Percentiles rank a stretch among this genome's conserved stretches.
Conservation (phyloP, 2,329 filamentous ascomycete species). For the Pochonia chlamydosporia region DNA sequence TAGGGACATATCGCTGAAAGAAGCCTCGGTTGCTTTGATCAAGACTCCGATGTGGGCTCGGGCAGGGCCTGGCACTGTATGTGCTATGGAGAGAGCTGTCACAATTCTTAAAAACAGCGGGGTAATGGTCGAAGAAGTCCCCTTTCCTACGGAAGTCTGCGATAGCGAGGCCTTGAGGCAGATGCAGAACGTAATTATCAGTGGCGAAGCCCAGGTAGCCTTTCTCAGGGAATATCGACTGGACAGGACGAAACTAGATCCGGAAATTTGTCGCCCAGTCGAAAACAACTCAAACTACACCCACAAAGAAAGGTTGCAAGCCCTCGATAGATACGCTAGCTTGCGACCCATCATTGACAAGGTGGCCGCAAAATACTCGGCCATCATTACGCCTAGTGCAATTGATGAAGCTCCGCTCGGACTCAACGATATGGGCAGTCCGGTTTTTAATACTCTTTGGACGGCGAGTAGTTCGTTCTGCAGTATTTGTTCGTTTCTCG, state of each 20-base stretch:
- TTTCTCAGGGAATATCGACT: not conserved
- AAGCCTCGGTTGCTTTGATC: conserved; percentile 37
- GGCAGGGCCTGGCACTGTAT: conserved; percentile 30
- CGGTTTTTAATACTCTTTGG: conserved; percentile 43
- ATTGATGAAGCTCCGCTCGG: conserved; percentile 51
- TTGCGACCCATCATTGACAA: conserved; percentile 39
- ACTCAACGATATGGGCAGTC: conserved; percentile 41
- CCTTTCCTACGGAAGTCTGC: not conserved
- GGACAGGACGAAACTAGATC: not conserved
- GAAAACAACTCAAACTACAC: not conserved
- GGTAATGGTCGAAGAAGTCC: conserved; percentile 14
- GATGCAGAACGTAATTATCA: not conserved
- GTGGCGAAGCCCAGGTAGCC: not conserved
- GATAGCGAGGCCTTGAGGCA: not conserved
- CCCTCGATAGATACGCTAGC: not conserved
- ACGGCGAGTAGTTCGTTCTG: conserved; percentile 30
- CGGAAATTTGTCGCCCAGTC: not conserved
- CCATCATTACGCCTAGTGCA: conserved; percentile 51
- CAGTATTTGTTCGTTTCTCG: not conserved
- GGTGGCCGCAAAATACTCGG: conserved; percentile 41
- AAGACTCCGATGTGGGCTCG: conserved; percentile 44
- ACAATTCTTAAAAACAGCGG: conserved; percentile 33
- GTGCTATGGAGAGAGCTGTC: conserved; percentile 30
- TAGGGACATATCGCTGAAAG: not conserved
- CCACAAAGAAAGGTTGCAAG: not conserved